phyloP scores from a whole-genome alignment of 768 basidiomycete genomes.

The Heimioporus sp. region DNA sequence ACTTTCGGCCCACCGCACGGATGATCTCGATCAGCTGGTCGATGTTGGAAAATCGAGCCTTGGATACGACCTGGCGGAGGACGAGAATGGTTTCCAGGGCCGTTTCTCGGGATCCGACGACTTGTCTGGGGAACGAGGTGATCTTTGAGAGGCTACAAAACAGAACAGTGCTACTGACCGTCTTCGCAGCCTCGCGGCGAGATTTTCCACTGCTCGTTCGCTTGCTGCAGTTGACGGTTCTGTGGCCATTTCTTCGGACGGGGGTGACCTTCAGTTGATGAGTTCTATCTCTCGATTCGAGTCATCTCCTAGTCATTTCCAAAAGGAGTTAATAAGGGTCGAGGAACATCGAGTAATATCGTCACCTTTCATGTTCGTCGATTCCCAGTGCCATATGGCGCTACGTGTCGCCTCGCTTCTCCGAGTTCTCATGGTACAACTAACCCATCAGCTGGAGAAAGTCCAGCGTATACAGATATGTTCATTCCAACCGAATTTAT shows the following conservation, averaged over 20 bases:
- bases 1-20: conserved; percentile 69
- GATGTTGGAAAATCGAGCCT: conserved; percentile 82
- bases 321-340: conserved; percentile 13
- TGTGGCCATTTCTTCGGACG: conserved; percentile 40
- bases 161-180: conserved; percentile 47
- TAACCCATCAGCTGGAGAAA: too few species aligned
- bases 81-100: conserved; percentile 89
- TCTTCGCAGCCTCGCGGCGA: conserved; percentile 68
- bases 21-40: conserved; percentile 82
- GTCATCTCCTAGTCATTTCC: conserved; percentile 19
- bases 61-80: conserved; percentile 85
- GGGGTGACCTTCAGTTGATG: not conserved
- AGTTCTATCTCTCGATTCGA: conserved; percentile 2
- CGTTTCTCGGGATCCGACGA: conserved; percentile 86
- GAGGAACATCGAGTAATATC: too few species aligned
- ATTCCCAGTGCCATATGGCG: conserved; percentile 52
- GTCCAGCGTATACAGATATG: too few species aligned
- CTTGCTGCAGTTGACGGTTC: conserved; percentile 38
- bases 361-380: conserved; percentile 75
- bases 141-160: conserved; percentile 35
- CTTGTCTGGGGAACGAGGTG: conserved; percentile 54
- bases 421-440: too few species aligned
- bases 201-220: conserved; percentile 62
- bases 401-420: too few species aligned
- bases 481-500: too few species aligned